Evolutionary conservation across 805 yeast genomes (phyloP).

Genomic region (Metschnikowia proteae): DNA sequence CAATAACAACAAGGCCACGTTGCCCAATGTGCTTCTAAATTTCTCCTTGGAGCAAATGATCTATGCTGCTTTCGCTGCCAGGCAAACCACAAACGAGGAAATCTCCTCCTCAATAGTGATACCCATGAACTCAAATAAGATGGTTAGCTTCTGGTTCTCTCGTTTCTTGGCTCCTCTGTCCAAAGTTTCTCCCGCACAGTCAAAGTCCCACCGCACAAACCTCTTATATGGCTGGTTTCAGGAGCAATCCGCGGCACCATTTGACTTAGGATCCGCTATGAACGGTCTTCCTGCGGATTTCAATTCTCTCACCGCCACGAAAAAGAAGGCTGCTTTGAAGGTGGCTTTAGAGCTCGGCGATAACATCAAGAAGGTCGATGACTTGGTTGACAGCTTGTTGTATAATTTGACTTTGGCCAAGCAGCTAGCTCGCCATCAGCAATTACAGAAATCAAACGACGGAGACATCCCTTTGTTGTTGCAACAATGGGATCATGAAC

Average conservation of each 20-base stretch:
- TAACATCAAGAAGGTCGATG: slow-evolving; percentile 50
- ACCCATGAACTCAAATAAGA: slow-evolving; percentile 34
- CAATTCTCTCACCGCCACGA: slow-evolving; percentile 3
- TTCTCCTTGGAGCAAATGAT: slow-evolving; percentile 37
- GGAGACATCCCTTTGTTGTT: slow-evolving; percentile 3
- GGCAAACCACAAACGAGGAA: slow-evolving; percentile 9
- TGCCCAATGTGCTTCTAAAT: slow-evolving; percentile 39
- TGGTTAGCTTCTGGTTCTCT: slow-evolving; percentile 39
- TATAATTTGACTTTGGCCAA: slow-evolving; percentile 39
- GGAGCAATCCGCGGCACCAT: slow-evolving; percentile 11
- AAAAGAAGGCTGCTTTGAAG: slow-evolving; percentile 9
- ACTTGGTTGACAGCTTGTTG: slow-evolving; percentile 60
- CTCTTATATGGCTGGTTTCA: slow-evolving; percentile 16
- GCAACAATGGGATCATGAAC: slow-evolving; percentile 13
- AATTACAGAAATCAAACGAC: slow-evolving; percentile 7
- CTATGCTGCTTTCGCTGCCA: slow-evolving; percentile 27
- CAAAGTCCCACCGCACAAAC: slow-evolving; percentile 11
- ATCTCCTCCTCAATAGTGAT: slow-evolving; percentile 21
- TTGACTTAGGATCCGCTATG: slow-evolving; percentile 4
- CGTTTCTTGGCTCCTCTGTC: slow-evolving; percentile 25
- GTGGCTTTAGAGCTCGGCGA: slow-evolving; percentile 4
- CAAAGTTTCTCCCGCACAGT: slow-evolving; percentile 8
- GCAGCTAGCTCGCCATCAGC: slow-evolving; percentile 11
- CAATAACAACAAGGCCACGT: slow-evolving; percentile 28
- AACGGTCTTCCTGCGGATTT: slow-evolving; percentile 7